Base-by-base conservation (phyloP, 2,329 filamentous ascomycete genomes). In the Fusarium haematococcum region DNA sequence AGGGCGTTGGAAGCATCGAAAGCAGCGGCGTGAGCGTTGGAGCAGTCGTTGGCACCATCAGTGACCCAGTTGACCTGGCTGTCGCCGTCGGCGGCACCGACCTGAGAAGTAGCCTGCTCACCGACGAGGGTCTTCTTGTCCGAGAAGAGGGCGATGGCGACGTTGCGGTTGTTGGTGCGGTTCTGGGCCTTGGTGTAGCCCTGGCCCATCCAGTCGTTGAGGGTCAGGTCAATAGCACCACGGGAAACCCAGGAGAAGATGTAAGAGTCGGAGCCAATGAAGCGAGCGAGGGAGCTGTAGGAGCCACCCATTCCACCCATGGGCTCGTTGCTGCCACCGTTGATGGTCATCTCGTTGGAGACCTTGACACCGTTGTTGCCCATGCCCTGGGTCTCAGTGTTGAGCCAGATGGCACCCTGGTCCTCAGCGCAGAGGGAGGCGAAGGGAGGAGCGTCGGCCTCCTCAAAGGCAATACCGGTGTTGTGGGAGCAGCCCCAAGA, bases 281-380 rank as follows among this genome's bases (percentile, higher is more conserved):
- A 90, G 6, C 87, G 86, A 87, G 78, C 87, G 23, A 92, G 85
- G 9, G 82, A 83, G 75, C 87, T 90, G 83, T 91, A 92, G 3
- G 88, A 91, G 33, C 90, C 90, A n/a, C 85, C 84, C 88, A 90
- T 91, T 62, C 90, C 90, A 45, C 90, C 90, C 86, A 91, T 88
- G 32, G 89, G 83, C 79, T 91, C 90, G 57, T 88, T 88, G 45
- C 84, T 85, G 7, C 80, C 89, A 43, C 90, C 90, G 77, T 91
- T 91, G 69, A 88, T 90, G 25, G 86, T 87, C 73, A 90, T 88
- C 79, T 91, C 89, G 80, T 91, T 91, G 67, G 89, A 89, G 69
- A 92, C 85, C 81, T 91, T 91, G 75, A 88, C 84, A 33, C 89
- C 89, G 48, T 79, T 77, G 69, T 77, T 83, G 66, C 69, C 77